Conservation (phyloP, 2,329 filamentous ascomycete species). For the Penicillium sp. region DNA sequence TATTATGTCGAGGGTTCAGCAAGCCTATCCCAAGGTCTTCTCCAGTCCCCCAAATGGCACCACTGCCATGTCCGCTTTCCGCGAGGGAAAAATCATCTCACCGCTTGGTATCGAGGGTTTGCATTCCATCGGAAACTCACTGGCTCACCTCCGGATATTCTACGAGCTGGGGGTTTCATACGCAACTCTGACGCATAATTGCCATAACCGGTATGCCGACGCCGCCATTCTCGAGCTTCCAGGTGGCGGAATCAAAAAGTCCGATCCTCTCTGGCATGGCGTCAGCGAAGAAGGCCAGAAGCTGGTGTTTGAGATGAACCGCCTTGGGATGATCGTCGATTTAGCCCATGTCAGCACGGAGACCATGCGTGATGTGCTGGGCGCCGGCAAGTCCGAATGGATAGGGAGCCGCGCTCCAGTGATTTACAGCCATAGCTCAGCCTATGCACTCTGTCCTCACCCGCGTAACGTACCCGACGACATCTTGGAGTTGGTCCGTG, state of each 20-base stretch:
- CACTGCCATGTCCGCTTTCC: conserved; percentile 62
- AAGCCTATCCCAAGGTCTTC: conserved; percentile 48
- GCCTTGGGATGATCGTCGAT: conserved; percentile 91
- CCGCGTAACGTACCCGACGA: conserved; percentile 88
- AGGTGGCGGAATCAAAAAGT: conserved; percentile 37
- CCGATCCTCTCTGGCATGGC: conserved; percentile 53
- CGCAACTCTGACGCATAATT: conserved; percentile 87
- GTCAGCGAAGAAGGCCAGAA: conserved; percentile 67
- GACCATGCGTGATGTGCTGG: conserved; percentile 81
- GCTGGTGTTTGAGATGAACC: conserved; percentile 85
- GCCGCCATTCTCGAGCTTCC: conserved; percentile 60
- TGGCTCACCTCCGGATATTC: conserved; percentile 67
- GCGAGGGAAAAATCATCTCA: conserved; percentile 65
- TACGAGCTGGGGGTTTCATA: conserved; percentile 80
- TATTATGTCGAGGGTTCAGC: conserved; percentile 34
- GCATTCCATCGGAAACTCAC: conserved; percentile 85
- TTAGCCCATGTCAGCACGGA: conserved; percentile 74
- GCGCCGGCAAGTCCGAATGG: conserved; percentile 60
- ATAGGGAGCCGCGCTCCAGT: conserved; percentile 73
- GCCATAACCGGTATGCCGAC: conserved; percentile 86
- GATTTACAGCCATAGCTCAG: conserved; percentile 87
- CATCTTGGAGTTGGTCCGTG: conserved; percentile 72
- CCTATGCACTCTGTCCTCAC: conserved; percentile 76
- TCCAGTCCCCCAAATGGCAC: conserved; percentile 57
- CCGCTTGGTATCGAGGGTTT: conserved; percentile 81